Evolutionary conservation across 768 basidiomycete species (phyloP).

Genomic region (Pleurotus tuber-regium): DNA sequence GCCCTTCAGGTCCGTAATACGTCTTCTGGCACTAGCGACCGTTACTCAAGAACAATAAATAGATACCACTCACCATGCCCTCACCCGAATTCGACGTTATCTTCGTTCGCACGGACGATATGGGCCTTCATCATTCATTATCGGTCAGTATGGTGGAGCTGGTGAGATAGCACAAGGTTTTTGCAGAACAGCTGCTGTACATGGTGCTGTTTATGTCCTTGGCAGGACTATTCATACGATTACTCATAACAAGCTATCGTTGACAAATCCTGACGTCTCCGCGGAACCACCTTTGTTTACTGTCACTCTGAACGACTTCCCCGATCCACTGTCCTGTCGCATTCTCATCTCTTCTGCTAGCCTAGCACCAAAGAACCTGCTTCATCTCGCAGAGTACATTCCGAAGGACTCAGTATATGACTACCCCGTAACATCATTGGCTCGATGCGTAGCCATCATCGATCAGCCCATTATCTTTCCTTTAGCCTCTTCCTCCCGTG

Average conservation of each 20-base stretch:
- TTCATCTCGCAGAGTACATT: constrained; percentile 18
- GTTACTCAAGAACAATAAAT: constrained; percentile 3
- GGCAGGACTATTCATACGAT: constrained; percentile 44
- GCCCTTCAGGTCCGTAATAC: constrained; percentile 46
- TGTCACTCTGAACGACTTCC: constrained; percentile 56
- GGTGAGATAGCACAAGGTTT: constrained; percentile 95
- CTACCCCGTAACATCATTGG: neutral
- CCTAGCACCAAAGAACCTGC: constrained; percentile 29
- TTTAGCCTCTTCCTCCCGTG: constrained; percentile 6
- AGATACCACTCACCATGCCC: constrained; percentile 68
- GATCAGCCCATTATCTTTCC: constrained; percentile 31
- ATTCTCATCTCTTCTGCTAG: constrained; percentile 50
- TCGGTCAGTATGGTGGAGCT: constrained; percentile 93
- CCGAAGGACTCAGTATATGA: constrained; percentile 5
- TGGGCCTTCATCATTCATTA: constrained; percentile 76
- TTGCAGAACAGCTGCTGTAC: constrained; percentile 82
- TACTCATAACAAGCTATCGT: constrained; percentile 6
- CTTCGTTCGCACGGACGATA: constrained; percentile 82
- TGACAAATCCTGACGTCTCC: neutral
- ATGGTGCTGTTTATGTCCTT: constrained; percentile 71
- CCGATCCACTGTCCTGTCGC: constrained; percentile 54
- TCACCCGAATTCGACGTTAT: constrained; percentile 71
- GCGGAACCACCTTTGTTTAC: constrained; percentile 29
- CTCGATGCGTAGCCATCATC: constrained; percentile 36
- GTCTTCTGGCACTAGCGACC: constrained; percentile 6